These are phyloP conservation scores for Neodidymelliopsis sp. DNA, from an alignment of 2,329 filamentous ascomycete species.

Conservation along the genomic window DNA sequence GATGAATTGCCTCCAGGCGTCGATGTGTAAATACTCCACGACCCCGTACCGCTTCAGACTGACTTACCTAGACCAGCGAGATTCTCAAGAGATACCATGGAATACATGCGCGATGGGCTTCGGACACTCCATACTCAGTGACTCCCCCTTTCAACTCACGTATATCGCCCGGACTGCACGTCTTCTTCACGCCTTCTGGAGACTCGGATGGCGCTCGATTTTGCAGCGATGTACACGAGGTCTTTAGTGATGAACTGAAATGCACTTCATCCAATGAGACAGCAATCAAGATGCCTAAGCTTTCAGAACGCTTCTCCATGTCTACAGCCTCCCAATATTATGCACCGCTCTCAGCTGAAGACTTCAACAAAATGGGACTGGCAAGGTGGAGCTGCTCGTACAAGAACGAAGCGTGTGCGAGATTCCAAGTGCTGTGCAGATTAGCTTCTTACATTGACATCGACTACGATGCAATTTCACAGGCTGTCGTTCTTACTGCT, in stretches of 20 bases:
- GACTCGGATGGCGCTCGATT: constrained; percentile 50
- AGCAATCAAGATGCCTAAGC: constrained; percentile 67
- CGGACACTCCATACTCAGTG: constrained; percentile 63
- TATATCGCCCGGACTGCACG: constrained; percentile 80
- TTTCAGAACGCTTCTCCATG: constrained; percentile 67
- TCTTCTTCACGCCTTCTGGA: constrained; percentile 72
- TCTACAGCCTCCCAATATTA: constrained; percentile 75
- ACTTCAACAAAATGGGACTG: background rate
- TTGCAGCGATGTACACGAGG: constrained; percentile 65
- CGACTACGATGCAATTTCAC: constrained; percentile 75
- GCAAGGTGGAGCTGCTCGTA: background rate
- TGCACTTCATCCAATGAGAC: constrained; percentile 64
- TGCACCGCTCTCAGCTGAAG: constrained; percentile 46
- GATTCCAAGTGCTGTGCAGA: constrained; percentile 56
- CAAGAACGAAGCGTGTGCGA: constrained; percentile 55
- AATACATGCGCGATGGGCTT: constrained; percentile 82
- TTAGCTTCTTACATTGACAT: constrained; percentile 75
- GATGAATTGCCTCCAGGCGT: constrained; percentile 71
- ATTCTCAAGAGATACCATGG: constrained; percentile 71
- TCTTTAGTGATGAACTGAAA: constrained; percentile 63
- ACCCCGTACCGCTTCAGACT: background rate
- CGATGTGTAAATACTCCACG: background rate
- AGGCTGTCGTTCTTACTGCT: constrained; percentile 69
- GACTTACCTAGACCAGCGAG: constrained; percentile 51
- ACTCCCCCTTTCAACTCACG: constrained; percentile 77